These are phyloP conservation scores for Eutypa lata DNA, from an alignment of 2,329 filamentous ascomycete species.

Conservation along the genomic window DNA sequence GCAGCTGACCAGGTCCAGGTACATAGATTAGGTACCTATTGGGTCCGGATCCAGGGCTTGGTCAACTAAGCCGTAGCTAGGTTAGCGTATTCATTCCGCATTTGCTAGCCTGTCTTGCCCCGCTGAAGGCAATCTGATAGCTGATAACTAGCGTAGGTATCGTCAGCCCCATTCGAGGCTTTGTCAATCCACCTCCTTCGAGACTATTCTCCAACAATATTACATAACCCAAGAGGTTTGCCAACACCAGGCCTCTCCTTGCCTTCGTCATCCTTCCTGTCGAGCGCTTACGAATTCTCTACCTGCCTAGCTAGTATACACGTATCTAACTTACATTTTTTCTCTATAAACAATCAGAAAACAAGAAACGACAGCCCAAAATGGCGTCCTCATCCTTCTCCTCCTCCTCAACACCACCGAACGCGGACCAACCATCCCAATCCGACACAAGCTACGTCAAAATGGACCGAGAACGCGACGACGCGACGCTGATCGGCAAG, in stretches of 20 bases:
- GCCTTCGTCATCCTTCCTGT: background rate
- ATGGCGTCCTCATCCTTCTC: slow-evolving; percentile 59
- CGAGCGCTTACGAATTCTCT: background rate
- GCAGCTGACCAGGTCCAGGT: slow-evolving; percentile 16
- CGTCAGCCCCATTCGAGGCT: background rate
- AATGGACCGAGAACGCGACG: slow-evolving; percentile 70
- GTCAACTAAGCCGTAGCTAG: background rate
- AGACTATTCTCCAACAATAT: background rate
- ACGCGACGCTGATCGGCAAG: slow-evolving; percentile 80
- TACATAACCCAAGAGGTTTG: background rate
- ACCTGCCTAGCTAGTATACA: background rate
- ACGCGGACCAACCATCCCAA: slow-evolving; percentile 26
- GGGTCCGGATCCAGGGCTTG: background rate
- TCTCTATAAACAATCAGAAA: background rate
- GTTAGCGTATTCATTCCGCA: no score
- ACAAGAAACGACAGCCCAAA: slow-evolving; percentile 15
- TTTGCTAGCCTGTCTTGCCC: no score
- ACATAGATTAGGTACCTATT: background rate
- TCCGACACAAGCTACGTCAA: slow-evolving; percentile 59
- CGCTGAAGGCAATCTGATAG: no score
- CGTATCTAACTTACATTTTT: no score
- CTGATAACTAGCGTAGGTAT: background rate
- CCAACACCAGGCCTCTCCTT: background rate
- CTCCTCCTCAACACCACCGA: slow-evolving; percentile 26
- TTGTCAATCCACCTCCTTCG: background rate